Percentiles rank a stretch among this genome's conserved stretches.
Evolutionary conservation across 1,139 yeast species (phyloP).

Genomic region (Kurtzmaniella quercitrusa): DNA sequence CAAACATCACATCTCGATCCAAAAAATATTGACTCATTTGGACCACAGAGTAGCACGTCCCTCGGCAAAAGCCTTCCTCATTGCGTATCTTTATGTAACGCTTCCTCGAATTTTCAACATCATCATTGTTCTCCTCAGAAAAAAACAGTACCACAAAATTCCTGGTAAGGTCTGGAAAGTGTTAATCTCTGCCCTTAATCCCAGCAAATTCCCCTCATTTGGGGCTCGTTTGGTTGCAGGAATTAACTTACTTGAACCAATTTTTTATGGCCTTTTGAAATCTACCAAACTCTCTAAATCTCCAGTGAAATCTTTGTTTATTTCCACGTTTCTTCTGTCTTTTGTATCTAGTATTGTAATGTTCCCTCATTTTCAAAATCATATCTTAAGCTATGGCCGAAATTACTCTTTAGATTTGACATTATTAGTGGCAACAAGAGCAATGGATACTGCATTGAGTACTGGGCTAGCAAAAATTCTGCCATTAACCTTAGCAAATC

Average conservation of each 20-base stretch:
- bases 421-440: slow-evolving; percentile 32
- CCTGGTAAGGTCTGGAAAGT: slow-evolving; percentile 14
- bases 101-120: slow-evolving; percentile 25
- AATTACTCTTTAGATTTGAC: slow-evolving; percentile 32
- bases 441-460: slow-evolving; percentile 29
- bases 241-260: slow-evolving; percentile 32
- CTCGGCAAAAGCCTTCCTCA: slow-evolving; percentile 26
- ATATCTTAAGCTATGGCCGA: slow-evolving; percentile 25
- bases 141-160: slow-evolving; percentile 14
- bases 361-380: slow-evolving; percentile 29
- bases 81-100: slow-evolving; percentile 32
- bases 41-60: slow-evolving; percentile 18
- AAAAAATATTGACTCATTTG: slow-evolving; percentile 5
- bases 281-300: slow-evolving; percentile 8
- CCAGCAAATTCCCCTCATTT: slow-evolving; percentile 28
- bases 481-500: slow-evolving; percentile 11
- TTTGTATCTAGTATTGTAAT: slow-evolving; percentile 23
- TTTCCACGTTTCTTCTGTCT: slow-evolving; percentile 27
- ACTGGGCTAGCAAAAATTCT: slow-evolving; percentile 18
- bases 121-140: slow-evolving; percentile 15
- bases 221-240: slow-evolving; percentile 27
- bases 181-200: slow-evolving; percentile 22
- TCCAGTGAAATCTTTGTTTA: slow-evolving; percentile 20
- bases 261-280: slow-evolving; percentile 16
- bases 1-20: neutral